phyloP scores from a whole-genome alignment of 163 green algal genomes.

The Prototheca stagnorum region DNA sequence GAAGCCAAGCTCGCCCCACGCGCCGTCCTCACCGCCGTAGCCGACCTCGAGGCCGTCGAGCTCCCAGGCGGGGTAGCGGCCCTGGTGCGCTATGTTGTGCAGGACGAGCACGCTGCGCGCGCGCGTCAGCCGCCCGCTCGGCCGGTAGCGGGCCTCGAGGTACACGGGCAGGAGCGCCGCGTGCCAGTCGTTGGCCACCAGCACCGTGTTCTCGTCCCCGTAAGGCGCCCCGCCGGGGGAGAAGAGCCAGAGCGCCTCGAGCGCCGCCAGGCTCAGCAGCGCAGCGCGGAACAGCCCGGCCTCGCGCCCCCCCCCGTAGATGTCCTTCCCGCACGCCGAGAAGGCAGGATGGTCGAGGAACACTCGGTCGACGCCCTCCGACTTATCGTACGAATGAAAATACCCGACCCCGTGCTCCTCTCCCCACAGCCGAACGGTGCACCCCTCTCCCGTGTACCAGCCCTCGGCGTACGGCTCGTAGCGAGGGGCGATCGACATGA shows the following conservation, averaged over 20 bases:
- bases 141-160: conserved; percentile 89
- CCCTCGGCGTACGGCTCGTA: conserved; percentile 72
- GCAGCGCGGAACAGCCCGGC: conserved; percentile 49
- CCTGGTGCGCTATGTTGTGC: conserved; percentile 95
- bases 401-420: conserved; percentile 49
- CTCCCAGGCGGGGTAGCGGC: conserved; percentile 42
- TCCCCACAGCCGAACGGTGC: conserved; percentile 44
- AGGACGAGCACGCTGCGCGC: conserved; percentile 78
- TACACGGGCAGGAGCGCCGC: conserved; percentile 37
- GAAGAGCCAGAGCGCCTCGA: conserved; percentile 74
- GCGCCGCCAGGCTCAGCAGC: conserved; percentile 68
- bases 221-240: conserved; percentile 74
- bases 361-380: conserved; percentile 87
- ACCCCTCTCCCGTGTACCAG: conserved; percentile 68
- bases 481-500: conserved; percentile 73
- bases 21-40: no score
- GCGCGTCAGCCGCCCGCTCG: conserved; percentile 79
- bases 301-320: conserved; percentile 68
- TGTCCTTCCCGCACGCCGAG: conserved; percentile 48
- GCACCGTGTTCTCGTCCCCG: conserved; percentile 83
- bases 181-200: conserved; percentile 96
- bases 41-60: conserved; percentile 47
- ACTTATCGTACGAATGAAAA: conserved; percentile 75
- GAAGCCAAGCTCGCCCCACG: conserved; percentile 49
- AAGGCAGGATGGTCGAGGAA: conserved; percentile 87